A percentile compares a stretch with the other conserved stretches of the same genome.
These are phyloP conservation scores for Solanum bulbocastanum DNA, from an alignment of 257 asterid species.

Conservation along the genomic window DNA sequence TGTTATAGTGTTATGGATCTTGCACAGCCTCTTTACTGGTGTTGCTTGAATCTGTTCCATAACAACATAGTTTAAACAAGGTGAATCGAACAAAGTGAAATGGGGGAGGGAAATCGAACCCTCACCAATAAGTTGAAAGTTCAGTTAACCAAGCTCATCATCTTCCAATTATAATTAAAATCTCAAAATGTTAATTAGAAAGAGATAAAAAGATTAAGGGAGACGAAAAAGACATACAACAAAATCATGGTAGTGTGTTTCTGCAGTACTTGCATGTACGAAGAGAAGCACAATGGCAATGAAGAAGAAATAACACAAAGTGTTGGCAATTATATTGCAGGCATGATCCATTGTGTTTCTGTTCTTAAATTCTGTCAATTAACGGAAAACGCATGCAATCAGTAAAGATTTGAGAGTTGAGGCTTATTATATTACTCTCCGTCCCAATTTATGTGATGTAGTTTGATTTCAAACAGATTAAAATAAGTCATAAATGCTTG, in stretches of 20 bases:
- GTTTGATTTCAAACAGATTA: background rate
- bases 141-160: background rate
- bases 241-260: slow-evolving; percentile 51
- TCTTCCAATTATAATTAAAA: background rate
- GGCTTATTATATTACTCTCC: background rate
- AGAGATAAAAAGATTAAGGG: background rate
- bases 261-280: slow-evolving; percentile 31
- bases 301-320: slow-evolving; percentile 13
- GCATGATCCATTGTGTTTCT: slow-evolving; percentile 8
- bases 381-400: background rate
- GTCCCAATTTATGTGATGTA: background rate
- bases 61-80: background rate
- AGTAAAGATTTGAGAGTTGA: background rate
- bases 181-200: background rate
- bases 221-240: slow-evolving; percentile 31
- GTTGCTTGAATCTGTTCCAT: slow-evolving; percentile 59
- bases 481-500: background rate
- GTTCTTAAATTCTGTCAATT: background rate
- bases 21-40: slow-evolving; percentile 89
- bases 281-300: slow-evolving; percentile 20
- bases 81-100: too few species aligned
- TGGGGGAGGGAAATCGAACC: background rate
- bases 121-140: background rate
- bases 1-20: slow-evolving; percentile 48
- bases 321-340: background rate